Conservation (phyloP, 1,139 yeast species). For the Kurtzmaniella quercitrusa region DNA sequence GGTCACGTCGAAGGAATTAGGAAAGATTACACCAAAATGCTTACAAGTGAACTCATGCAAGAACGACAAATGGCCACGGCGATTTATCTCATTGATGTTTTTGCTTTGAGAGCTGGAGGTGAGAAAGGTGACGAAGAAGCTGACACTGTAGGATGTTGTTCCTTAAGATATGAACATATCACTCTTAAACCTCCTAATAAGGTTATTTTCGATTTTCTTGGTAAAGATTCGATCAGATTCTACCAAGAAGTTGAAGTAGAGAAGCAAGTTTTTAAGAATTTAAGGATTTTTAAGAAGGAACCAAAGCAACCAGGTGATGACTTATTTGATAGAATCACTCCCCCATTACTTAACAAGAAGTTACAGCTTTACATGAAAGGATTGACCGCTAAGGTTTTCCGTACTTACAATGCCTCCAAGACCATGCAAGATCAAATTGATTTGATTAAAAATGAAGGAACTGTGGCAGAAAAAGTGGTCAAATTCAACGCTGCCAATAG, state of each 20-base stretch:
- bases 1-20: conserved; percentile 70
- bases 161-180: conserved; percentile 84
- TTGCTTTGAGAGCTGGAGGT: conserved; percentile 97
- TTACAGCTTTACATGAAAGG: conserved; percentile 91
- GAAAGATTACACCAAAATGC: conserved; percentile 63
- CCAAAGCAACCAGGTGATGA: conserved; percentile 93
- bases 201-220: conserved; percentile 89
- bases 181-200: conserved; percentile 81
- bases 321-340: conserved; percentile 85
- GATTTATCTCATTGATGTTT: conserved; percentile 86
- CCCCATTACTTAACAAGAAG: conserved; percentile 77
- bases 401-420: conserved; percentile 94
- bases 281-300: conserved; percentile 77
- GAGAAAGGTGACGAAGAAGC: conserved; percentile 97
- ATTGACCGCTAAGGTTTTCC: conserved; percentile 91
- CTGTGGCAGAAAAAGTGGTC: conserved; percentile 82
- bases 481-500: conserved; percentile 92
- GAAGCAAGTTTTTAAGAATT: conserved; percentile 81
- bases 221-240: conserved; percentile 92
- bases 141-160: conserved; percentile 97
- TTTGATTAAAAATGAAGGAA: conserved; percentile 75
- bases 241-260: conserved; percentile 93
- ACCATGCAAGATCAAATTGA: conserved; percentile 96
- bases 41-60: conserved; percentile 75
- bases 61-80: conserved; percentile 94